Base-by-base conservation (phyloP, 1,284 basidiomycete genomes). In the Tilletia caries region DNA sequence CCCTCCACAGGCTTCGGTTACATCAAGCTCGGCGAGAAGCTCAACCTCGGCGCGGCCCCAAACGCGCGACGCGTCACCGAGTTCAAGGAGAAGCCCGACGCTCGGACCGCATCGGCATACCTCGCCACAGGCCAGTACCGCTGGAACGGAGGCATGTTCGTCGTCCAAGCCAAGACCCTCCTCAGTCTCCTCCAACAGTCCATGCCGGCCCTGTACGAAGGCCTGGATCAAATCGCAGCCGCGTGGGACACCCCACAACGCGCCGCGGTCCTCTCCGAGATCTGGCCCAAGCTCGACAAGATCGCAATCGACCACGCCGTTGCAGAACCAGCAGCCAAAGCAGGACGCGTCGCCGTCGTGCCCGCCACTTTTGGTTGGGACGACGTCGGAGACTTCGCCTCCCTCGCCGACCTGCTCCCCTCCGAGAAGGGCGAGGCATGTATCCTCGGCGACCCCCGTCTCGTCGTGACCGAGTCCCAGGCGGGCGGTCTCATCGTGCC, bases 71-170 rank as follows among this genome's bases (percentile, higher is more conserved):
- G 73, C 8, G 82, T 83, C 20, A 76, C 76, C 34, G 80, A 83
- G 68, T 83, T 83, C 76, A 82, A 82, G 75, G 82, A 83, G 68
- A 83, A 83, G 75, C 82, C 82, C n/a, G 82, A 83, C 64, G 82
- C 82, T 0, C 66, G 78, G 15, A 83, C 82, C 1, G 82, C 82
- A 2, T 71, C 76, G 20, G 79, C 79, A 15, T 83, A 83, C 71
- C 73, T 83, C 18, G 68, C 67, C 33, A 83, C 82, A 1, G 82
- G 82, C 68, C 75, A 83, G 66, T 83, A 83, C 73, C 67, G 82
- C 46, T 83, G 82, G 82, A 83, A 83, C 67, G 82, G 80, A 52
- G 82, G 82, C 71, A 83, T 83, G 82, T 83, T 83, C 46, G 82
- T 83, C 23, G 82, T 83, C 67, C 75, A 81, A 69, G 82, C 82